Percentiles rank a stretch among this genome's conserved stretches.
Conservation (phyloP, 164 flowering plant genomes). For the Paratinospora sagittata region DNA sequence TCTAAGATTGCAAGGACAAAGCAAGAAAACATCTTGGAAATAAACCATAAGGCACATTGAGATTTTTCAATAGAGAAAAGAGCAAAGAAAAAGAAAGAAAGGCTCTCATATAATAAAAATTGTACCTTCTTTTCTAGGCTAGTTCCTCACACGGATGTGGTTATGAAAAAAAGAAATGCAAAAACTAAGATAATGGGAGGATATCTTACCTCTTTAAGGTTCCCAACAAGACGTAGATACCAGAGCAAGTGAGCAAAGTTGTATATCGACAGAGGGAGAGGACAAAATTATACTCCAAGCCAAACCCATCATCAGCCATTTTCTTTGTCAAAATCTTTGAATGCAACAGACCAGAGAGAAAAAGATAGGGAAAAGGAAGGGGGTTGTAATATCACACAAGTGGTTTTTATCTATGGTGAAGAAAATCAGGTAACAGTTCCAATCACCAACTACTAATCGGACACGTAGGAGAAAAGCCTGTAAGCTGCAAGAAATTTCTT, state of each 20-base stretch:
- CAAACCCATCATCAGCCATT: background rate
- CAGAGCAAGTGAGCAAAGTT: background rate
- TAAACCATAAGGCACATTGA: too few relatives aligned
- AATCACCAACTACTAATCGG: background rate
- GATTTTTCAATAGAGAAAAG: too few relatives aligned
- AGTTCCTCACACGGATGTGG: too few relatives aligned
- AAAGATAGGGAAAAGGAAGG: background rate
- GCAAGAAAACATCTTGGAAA: background rate
- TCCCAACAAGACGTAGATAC: background rate
- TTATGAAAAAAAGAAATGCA: background rate
- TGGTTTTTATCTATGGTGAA: background rate
- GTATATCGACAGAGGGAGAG: background rate
- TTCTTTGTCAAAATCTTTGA: background rate
- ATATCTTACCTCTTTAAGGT: too few relatives aligned
- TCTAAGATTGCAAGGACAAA: background rate
- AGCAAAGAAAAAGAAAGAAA: too few relatives aligned
- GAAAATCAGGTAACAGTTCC: slow-evolving; percentile 1
- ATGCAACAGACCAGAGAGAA: background rate
- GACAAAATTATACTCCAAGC: background rate
- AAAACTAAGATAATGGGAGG: too few relatives aligned
- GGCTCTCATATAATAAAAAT: too few relatives aligned
- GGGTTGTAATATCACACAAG: background rate
- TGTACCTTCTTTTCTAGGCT: too few relatives aligned
- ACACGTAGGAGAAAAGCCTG: background rate
- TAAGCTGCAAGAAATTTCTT: background rate